Conservation (phyloP, 1,139 yeast species). For the Taphrina populina region DNA sequence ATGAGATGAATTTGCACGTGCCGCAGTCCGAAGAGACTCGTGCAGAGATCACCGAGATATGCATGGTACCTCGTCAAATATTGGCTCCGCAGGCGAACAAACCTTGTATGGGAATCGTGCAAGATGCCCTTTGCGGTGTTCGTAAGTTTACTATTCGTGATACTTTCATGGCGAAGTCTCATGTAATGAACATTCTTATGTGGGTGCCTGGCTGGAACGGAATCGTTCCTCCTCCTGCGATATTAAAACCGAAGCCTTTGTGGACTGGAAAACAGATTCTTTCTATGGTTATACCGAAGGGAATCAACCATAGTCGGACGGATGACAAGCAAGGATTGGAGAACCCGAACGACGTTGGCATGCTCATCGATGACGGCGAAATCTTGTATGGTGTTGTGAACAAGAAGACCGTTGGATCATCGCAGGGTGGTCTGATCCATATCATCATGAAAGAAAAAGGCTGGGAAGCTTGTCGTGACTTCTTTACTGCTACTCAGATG, state of each 20-base stretch:
- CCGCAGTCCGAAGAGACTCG: slow-evolving; percentile 98
- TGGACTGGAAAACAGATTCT: slow-evolving; percentile 97
- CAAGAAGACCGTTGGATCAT: slow-evolving; percentile 96
- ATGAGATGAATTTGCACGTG: slow-evolving; percentile 98
- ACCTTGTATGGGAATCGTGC: slow-evolving; percentile 99
- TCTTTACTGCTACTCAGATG: slow-evolving; percentile 90
- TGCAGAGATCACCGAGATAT: slow-evolving; percentile 89
- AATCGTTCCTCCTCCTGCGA: slow-evolving; percentile 94
- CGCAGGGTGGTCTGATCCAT: slow-evolving; percentile 96
- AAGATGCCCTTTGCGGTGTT: slow-evolving; percentile 95
- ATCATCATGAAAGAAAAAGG: slow-evolving; percentile 98
- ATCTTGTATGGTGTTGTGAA: slow-evolving; percentile 96
- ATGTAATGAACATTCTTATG: slow-evolving; percentile 91
- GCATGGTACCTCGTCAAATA: slow-evolving; percentile 96
- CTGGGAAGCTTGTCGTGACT: slow-evolving; percentile 80
- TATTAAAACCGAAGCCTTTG: slow-evolving; percentile 87
- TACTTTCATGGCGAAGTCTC: slow-evolving; percentile 81
- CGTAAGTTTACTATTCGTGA: slow-evolving; percentile 94
- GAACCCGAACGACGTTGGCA: slow-evolving; percentile 86
- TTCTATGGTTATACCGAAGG: slow-evolving; percentile 91
- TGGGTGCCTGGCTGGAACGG: slow-evolving; percentile 99
- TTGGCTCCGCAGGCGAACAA: slow-evolving; percentile 97
- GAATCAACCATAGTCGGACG: slow-evolving; percentile 88
- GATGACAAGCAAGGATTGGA: slow-evolving; percentile 84
- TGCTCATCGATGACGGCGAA: slow-evolving; percentile 89